These are phyloP conservation scores for Blastobotrys apis DNA, from an alignment of 1,139 yeast species.

Conservation along the genomic window DNA sequence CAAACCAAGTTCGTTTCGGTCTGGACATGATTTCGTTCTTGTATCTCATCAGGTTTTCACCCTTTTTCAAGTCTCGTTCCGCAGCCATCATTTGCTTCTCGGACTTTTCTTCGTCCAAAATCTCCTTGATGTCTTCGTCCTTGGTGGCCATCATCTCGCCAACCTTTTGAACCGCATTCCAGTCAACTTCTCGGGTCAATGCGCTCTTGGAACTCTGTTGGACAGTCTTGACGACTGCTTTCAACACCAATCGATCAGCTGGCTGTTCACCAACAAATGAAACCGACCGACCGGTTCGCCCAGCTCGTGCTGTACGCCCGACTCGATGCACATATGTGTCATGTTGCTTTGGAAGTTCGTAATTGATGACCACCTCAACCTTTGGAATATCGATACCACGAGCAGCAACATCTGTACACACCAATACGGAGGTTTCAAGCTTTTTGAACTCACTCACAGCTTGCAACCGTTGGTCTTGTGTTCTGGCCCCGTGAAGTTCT, in stretches of 20 bases:
- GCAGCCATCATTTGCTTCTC: slow-evolving; percentile 84
- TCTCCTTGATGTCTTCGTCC: slow-evolving; percentile 60
- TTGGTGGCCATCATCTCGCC: slow-evolving; percentile 58
- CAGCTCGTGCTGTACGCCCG: slow-evolving; percentile 99
- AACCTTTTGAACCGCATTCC: slow-evolving; percentile 73
- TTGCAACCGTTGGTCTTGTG: slow-evolving; percentile 91
- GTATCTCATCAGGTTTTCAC: slow-evolving; percentile 76
- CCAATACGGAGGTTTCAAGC: slow-evolving; percentile 74
- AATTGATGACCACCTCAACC: slow-evolving; percentile 89
- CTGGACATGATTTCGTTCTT: slow-evolving; percentile 79
- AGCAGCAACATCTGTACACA: slow-evolving; percentile 97
- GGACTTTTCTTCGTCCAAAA: slow-evolving; percentile 79
- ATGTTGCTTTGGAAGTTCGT: slow-evolving; percentile 89
- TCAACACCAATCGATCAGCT: slow-evolving; percentile 81
- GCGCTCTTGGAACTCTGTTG: slow-evolving; percentile 42
- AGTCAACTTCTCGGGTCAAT: slow-evolving; percentile 79
- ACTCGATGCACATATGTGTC: slow-evolving; percentile 95
- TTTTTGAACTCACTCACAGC: slow-evolving; percentile 80
- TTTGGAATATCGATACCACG: slow-evolving; percentile 99
- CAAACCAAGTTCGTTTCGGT: slow-evolving; percentile 98
- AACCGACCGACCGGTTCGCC: slow-evolving; percentile 88
- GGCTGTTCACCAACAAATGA: slow-evolving; percentile 90
- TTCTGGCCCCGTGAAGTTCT: slow-evolving; percentile 88
- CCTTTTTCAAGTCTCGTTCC: slow-evolving; percentile 84
- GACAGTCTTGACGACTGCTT: slow-evolving; percentile 68